Evolutionary conservation across 331 rosid species (phyloP).

Genomic region (Phaseolus coccineus): DNA sequence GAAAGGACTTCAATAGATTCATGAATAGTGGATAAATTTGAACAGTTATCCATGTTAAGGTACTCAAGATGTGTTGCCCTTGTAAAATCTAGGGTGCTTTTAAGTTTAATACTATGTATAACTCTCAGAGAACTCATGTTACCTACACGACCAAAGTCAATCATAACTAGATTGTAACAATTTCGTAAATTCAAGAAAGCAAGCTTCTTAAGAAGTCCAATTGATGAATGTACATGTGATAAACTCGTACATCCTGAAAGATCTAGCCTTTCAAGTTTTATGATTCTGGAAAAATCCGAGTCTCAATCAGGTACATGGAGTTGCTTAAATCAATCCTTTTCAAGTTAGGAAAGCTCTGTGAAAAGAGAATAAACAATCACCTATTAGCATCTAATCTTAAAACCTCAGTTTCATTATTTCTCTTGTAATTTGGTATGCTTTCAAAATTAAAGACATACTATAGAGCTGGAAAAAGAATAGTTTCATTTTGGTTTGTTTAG

Average conservation of each 20-base stretch:
- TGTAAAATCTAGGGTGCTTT: conserved; percentile 4
- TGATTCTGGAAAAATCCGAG: background rate
- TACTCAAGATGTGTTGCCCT: conserved; percentile 12
- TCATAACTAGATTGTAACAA: background rate
- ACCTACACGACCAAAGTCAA: background rate
- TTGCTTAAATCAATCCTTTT: conserved; percentile 35
- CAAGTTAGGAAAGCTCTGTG: conserved; percentile 34
- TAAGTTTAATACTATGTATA: background rate
- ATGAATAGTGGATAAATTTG: background rate
- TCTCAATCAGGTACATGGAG: conserved; percentile 20
- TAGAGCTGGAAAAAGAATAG: too few relatives aligned
- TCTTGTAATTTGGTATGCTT: too few relatives aligned
- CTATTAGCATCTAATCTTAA: too few relatives aligned
- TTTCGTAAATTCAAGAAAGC: conserved; percentile 29
- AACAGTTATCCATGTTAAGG: conserved; percentile 37
- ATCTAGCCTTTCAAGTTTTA: too few relatives aligned
- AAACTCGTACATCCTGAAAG: conserved; percentile 24
- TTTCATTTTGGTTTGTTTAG: too few relatives aligned
- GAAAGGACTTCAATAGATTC: conserved; percentile 11
- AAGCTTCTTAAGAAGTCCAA: conserved; percentile 32
- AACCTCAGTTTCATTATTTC: too few relatives aligned
- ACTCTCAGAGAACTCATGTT: background rate
- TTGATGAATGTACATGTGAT: conserved; percentile 1
- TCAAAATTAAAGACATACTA: too few relatives aligned
- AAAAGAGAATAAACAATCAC: background rate